phyloP scores from a whole-genome alignment of 345 rosid species.

The Dovyalis caffra region DNA sequence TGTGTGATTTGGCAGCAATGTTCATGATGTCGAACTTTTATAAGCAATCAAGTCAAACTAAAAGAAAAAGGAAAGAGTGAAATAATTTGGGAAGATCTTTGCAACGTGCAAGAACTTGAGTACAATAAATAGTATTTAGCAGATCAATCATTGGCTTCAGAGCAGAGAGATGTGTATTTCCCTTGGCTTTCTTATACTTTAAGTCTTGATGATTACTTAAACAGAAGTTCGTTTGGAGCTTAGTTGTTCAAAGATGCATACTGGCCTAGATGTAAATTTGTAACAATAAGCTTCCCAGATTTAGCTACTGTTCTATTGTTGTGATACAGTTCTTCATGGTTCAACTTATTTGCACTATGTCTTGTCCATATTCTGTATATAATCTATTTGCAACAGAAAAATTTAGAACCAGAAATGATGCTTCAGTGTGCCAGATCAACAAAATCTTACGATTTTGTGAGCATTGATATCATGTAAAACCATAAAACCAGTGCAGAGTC shows the following conservation, averaged over 20 bases:
- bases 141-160: neutral
- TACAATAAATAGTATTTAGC: neutral
- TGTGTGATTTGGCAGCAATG: neutral
- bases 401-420: conserved; percentile 1
- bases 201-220: neutral
- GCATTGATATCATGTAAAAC: neutral
- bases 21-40: neutral
- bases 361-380: neutral
- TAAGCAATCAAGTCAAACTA: neutral
- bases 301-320: neutral
- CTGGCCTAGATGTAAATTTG: neutral
- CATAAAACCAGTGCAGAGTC: neutral
- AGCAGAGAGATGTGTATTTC: neutral
- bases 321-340: neutral
- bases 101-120: neutral
- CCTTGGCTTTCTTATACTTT: neutral
- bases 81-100: neutral
- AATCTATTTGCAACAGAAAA: neutral
- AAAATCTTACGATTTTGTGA: neutral
- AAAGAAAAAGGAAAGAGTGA: neutral
- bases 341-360: neutral
- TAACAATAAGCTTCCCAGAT: neutral
- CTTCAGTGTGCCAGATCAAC: neutral
- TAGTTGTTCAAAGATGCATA: neutral
- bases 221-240: neutral